Evolutionary conservation across 306 rosid species (phyloP), one percentile per base, ranked within the genome.

Genomic region (Cajanus cajan): DNA sequence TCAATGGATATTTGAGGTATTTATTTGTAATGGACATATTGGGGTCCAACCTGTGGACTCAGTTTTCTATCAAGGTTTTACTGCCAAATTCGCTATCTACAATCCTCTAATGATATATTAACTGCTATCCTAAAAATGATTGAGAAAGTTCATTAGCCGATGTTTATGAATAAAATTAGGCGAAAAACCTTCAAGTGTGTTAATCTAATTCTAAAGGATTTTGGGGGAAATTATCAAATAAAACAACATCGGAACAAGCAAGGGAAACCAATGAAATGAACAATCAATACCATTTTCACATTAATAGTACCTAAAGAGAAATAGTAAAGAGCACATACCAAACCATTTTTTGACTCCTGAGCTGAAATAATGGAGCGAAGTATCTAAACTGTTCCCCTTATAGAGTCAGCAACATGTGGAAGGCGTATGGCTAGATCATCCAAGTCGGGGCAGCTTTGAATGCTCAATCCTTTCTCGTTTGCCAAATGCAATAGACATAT

Each of bases 401-500:
- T 44, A 61, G 82, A 28, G 34, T 48, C 71, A 16, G 47, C 78
- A 55, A 24, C 79, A 40, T 48, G 80, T 71, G 90, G 85, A 71
- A 87, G 85, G 77, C 50, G 65, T 78, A 93, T 81, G 18, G 71
- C 76, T 61, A 93, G 92, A 86, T 95, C 98, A 68, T 93, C 93
- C 87, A 93, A 83, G 84, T 83, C 83, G 68, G 87, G 80, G 80
- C 55, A 50, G 80, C 87, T 87, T 8, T 86, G 84, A 71, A 95
- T 86, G 80, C 93, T 87, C 88, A 91, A 75, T 22, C 98, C 99
- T 36, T 95, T 90, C 85, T 95, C 97, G 77, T 91, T 93, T 43
- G 99, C 99, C 78, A 95, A 80, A 90, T 95, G 98, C 80, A 95
- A 78, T 19, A 93, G 80, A 90, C 98, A 95, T 76, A 95, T 95